phyloP scores from a whole-genome alignment of 352 stramenopile genomes.

The Phytophthora brassicae region DNA sequence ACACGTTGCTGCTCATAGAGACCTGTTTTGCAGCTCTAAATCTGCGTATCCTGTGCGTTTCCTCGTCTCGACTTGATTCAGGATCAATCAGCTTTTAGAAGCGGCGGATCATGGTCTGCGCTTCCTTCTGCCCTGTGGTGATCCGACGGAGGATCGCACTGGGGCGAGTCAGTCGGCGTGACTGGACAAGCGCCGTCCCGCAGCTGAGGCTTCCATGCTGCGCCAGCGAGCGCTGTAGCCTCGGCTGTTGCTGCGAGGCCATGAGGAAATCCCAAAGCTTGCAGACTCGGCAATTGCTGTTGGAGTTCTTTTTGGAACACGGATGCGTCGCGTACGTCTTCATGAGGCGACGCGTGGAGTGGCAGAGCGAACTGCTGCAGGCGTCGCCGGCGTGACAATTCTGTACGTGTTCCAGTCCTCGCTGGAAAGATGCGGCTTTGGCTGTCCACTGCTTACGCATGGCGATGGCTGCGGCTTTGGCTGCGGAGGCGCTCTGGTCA shows the following conservation, averaged over 20 bases:
- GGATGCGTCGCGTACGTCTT: conserved; percentile 63
- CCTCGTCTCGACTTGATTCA: not conserved
- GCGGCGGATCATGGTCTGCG: conserved; percentile 29
- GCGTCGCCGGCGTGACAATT: conserved; percentile 49
- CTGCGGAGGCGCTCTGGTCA: conserved; percentile 17
- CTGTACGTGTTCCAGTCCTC: conserved; percentile 67
- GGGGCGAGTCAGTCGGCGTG: conserved; percentile 1
- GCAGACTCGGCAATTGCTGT: conserved; percentile 68
- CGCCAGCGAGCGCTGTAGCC: conserved; percentile 17
- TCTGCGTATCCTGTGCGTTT: conserved; percentile 14
- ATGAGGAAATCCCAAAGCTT: conserved; percentile 72
- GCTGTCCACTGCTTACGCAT: conserved; percentile 61
- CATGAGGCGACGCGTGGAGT: conserved; percentile 69
- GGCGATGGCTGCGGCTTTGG: conserved; percentile 31
- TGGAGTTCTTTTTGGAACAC: conserved; percentile 37
- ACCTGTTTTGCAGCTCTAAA: too few species aligned
- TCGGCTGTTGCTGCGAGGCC: conserved; percentile 17
- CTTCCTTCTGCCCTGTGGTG: conserved; percentile 30
- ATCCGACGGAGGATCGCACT: conserved; percentile 31
- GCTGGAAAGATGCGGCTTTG: conserved; percentile 64
- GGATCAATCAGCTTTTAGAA: conserved; percentile 23
- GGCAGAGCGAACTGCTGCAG: conserved; percentile 70
- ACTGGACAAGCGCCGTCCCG: conserved; percentile 11
- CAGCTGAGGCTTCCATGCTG: conserved; percentile 18
- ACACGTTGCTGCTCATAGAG: too few species aligned